phyloP scores from a whole-genome alignment of 129 eudicot genomes.

The Lonicera japonica region DNA sequence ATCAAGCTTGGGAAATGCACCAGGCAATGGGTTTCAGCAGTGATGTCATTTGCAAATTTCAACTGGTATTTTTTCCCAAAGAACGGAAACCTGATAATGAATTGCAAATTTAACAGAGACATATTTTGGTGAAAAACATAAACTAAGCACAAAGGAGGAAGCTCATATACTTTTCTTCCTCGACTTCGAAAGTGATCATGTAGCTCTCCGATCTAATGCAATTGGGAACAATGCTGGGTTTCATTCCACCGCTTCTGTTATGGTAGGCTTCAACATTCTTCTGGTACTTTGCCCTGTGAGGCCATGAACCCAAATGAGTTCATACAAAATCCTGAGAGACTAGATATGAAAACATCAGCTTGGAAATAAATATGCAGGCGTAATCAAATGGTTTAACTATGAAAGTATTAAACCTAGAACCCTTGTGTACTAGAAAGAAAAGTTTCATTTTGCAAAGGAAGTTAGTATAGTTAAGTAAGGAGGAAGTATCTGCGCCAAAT shows the following conservation, averaged over 20 bases:
- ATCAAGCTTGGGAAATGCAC: constrained; percentile 97
- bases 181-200: constrained; percentile 96
- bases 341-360: background rate
- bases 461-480: too few relatives aligned
- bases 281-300: constrained; percentile 94
- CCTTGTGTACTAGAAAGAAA: too few relatives aligned
- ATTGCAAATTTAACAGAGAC: constrained; percentile 1
- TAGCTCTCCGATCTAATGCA: constrained; percentile 93
- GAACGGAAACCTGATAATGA: constrained; percentile 65
- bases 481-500: too few relatives aligned
- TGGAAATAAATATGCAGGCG: too few relatives aligned
- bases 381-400: too few relatives aligned
- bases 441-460: too few relatives aligned
- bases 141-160: constrained; percentile 6
- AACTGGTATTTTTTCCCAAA: constrained; percentile 93
- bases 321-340: constrained; percentile 2
- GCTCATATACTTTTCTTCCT: constrained; percentile 85
- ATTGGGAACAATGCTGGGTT: constrained; percentile 78
- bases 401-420: too few relatives aligned
- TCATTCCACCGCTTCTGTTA: constrained; percentile 71
- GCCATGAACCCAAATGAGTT: constrained; percentile 1
- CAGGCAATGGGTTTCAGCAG: constrained; percentile 84
- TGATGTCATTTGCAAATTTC: constrained; percentile 75
- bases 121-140: background rate
- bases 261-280: constrained; percentile 96